These are phyloP conservation scores for Termitomyces sp. DNA, from an alignment of 1,284 basidiomycete genomes.

Conservation along the genomic window DNA sequence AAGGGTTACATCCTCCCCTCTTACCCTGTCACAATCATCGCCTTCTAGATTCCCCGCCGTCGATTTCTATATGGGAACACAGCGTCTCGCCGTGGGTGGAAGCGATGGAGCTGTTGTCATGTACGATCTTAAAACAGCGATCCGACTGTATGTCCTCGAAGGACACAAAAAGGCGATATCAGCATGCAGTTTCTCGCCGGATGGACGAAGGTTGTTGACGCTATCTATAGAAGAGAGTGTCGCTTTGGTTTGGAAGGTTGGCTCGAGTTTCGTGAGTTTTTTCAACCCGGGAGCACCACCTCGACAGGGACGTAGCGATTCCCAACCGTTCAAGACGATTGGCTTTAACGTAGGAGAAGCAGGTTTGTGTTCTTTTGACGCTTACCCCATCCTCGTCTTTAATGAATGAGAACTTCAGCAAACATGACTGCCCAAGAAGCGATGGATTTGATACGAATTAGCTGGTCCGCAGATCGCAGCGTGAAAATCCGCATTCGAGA, in stretches of 20 bases:
- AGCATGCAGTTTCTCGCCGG: conserved; percentile 87
- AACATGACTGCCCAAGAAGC: conserved; percentile 68
- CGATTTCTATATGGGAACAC: conserved; percentile 3
- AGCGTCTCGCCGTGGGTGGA: conserved; percentile 86
- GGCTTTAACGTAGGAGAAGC: conserved; percentile 69
- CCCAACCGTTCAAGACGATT: conserved; percentile 81
- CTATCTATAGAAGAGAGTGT: conserved; percentile 80
- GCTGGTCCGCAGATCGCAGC: conserved; percentile 80
- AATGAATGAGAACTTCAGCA: conserved; percentile 34
- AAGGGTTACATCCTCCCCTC: conserved; percentile 22
- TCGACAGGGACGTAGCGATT: conserved; percentile 78
- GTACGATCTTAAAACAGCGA: conserved; percentile 96
- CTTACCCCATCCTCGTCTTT: neutral
- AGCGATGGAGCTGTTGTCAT: conserved; percentile 91
- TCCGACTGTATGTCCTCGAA: conserved; percentile 91
- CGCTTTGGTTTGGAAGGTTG: conserved; percentile 88
- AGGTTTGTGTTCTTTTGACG: conserved; percentile 34
- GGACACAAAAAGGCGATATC: conserved; percentile 78
- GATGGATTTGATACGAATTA: conserved; percentile 71
- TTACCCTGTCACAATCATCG: neutral
- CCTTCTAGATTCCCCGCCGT: conserved; percentile 64
- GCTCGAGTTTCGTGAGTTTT: conserved; percentile 79
- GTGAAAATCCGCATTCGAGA: conserved; percentile 80
- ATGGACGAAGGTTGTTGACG: conserved; percentile 87
- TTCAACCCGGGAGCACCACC: conserved; percentile 91